A percentile compares a stretch with the other conserved stretches of the same genome.
Evolutionary conservation across 148 eudicot genomes (phyloP).

Genomic region (Nyssa sinensis): DNA sequence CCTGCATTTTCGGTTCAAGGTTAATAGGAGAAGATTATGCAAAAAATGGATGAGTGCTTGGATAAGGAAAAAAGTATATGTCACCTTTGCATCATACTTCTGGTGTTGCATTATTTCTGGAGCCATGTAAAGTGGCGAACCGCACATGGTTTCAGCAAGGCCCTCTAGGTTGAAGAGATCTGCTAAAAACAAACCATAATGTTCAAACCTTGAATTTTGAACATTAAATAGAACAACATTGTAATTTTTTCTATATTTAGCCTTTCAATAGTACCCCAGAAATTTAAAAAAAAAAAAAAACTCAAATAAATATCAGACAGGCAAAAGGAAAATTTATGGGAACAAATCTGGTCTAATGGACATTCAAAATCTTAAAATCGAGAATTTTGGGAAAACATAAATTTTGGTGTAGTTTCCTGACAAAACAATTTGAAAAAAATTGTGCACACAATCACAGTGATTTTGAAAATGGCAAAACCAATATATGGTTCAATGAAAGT

Average conservation of each 20-base stretch:
- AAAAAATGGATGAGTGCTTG: constrained; percentile 4
- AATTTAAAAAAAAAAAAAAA: neutral
- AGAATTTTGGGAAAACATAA: neutral
- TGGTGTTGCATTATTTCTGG: constrained; percentile 96
- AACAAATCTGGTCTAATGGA: neutral
- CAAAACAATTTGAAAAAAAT: neutral
- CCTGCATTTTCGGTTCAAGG: constrained; percentile 57
- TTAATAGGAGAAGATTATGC: constrained; percentile 18
- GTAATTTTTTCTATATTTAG: constrained; percentile 9
- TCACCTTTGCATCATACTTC: constrained; percentile 97
- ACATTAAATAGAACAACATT: neutral
- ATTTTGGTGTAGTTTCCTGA: too few species aligned
- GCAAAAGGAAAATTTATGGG: neutral
- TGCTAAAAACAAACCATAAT: constrained; percentile 30
- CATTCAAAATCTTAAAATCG: neutral
- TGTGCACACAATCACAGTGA: neutral
- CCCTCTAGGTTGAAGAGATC: constrained; percentile 94
- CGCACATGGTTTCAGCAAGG: constrained; percentile 96
- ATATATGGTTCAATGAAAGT: neutral
- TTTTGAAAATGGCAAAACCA: neutral
- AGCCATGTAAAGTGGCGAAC: constrained; percentile 98
- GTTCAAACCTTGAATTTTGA: neutral
- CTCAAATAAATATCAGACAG: neutral
- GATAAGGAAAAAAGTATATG: constrained; percentile 11
- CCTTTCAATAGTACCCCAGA: neutral